phyloP scores from a whole-genome alignment of 176 grass and related monocot species.

The Alloteropsis semialata region DNA sequence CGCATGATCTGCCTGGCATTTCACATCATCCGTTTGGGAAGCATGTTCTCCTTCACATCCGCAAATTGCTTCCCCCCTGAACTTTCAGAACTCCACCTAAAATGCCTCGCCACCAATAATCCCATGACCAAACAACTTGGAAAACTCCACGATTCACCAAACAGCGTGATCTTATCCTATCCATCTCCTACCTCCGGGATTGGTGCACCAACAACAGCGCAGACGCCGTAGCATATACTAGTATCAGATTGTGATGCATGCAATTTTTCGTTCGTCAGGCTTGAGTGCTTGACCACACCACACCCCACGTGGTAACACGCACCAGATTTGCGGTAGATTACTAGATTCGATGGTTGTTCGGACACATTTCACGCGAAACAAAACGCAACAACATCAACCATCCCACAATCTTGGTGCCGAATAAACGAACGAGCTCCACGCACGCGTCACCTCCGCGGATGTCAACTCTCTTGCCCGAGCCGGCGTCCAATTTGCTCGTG shows the following conservation, averaged over 20 bases:
- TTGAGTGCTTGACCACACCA: too few relatives aligned
- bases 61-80: background rate
- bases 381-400: background rate
- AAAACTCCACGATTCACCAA: background rate
- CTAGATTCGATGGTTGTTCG: background rate
- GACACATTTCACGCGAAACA: background rate
- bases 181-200: background rate
- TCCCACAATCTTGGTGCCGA: background rate
- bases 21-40: background rate
- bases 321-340: background rate
- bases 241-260: background rate
- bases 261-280: background rate
- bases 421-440: background rate
- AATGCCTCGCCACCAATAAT: background rate
- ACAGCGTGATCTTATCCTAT: slow-evolving; percentile 2
- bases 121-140: background rate
- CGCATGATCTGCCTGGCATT: background rate
- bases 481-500: background rate
- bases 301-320: background rate
- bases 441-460: background rate
- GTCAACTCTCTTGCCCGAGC: background rate
- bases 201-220: background rate
- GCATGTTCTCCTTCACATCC: background rate
- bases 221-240: slow-evolving; percentile 4
- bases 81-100: background rate